Evolutionary conservation across 306 rosid species (phyloP).

Genomic region (Rosa lucieae): DNA sequence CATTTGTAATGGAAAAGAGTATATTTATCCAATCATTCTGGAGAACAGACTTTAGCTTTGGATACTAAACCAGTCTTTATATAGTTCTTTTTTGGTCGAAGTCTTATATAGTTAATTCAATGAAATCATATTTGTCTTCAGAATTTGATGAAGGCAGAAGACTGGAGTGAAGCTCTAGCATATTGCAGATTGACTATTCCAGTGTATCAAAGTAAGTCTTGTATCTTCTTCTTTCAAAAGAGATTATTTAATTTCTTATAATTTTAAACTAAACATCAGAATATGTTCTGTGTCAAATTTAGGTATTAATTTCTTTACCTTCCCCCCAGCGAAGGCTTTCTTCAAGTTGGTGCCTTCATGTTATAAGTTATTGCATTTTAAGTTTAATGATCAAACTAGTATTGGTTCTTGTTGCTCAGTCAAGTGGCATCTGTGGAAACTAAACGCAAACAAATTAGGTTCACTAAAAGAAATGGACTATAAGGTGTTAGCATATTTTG

Average conservation of each 20-base stretch:
- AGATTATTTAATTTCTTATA: neutral
- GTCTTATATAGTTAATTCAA: neutral
- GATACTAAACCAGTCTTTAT: too few species aligned
- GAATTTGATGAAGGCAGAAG: slow-evolving; percentile 79
- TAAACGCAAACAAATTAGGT: neutral
- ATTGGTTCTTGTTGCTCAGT: neutral
- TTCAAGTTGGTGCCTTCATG: slow-evolving; percentile 17
- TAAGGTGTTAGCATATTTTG: slow-evolving; percentile 4
- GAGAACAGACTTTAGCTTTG: too few species aligned
- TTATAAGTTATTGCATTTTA: slow-evolving; percentile 18
- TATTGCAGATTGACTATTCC: slow-evolving; percentile 90
- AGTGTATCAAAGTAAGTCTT: slow-evolving; percentile 67
- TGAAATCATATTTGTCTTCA: slow-evolving; percentile 32
- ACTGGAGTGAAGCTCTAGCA: slow-evolving; percentile 77
- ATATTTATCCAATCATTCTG: too few species aligned
- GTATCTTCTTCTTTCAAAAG: neutral
- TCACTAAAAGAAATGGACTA: slow-evolving; percentile 15
- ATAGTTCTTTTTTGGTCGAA: too few species aligned
- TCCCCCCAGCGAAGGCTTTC: slow-evolving; percentile 9
- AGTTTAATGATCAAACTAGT: neutral
- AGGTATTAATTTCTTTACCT: slow-evolving; percentile 14
- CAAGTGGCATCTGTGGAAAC: neutral
- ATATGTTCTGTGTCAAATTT: neutral
- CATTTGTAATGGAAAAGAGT: neutral
- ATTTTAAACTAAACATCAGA: neutral